Percentiles rank a stretch among this genome's conserved stretches.
Conservation (phyloP, 768 basidiomycete species). For the Lyophyllum atratum region DNA sequence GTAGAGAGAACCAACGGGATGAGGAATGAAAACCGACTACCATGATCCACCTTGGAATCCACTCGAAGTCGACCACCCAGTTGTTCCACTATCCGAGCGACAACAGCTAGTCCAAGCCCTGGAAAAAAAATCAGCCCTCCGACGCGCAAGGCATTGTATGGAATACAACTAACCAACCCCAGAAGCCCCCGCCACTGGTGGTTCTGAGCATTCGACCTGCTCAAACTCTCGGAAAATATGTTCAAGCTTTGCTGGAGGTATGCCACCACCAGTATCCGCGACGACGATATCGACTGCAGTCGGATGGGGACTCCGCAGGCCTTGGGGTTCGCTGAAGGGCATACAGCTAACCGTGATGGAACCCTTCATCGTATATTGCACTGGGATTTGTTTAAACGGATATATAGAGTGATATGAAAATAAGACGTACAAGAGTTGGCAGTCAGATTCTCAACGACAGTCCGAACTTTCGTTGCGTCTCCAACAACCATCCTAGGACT, state of each 20-base stretch:
- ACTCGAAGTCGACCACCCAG: conserved; percentile 79
- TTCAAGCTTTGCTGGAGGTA: conserved; percentile 63
- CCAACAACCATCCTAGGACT: conserved; percentile 68
- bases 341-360: conserved; percentile 61
- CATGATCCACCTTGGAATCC: conserved; percentile 65
- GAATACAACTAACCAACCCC: conserved; percentile 45
- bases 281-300: conserved; percentile 70
- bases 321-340: conserved; percentile 51
- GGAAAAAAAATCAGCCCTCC: neutral
- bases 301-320: conserved; percentile 44
- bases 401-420: neutral
- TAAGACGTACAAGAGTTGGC: conserved; percentile 64
- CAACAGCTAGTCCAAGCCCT: conserved; percentile 79
- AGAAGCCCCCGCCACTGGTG: conserved; percentile 33
- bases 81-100: conserved; percentile 78
- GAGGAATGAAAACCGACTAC: conserved; percentile 73
- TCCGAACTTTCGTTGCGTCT: conserved; percentile 72
- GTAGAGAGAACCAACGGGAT: conserved; percentile 57
- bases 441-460: conserved; percentile 76
- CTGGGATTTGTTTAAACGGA: conserved; percentile 32
- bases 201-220: conserved; percentile 61
- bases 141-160: too few species aligned
- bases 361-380: conserved; percentile 72
- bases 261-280: conserved; percentile 74
- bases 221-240: conserved; percentile 82